Evolutionary conservation across 495 filamentous ascomycete species (phyloP).

Genomic region (Lepraria neglecta): DNA sequence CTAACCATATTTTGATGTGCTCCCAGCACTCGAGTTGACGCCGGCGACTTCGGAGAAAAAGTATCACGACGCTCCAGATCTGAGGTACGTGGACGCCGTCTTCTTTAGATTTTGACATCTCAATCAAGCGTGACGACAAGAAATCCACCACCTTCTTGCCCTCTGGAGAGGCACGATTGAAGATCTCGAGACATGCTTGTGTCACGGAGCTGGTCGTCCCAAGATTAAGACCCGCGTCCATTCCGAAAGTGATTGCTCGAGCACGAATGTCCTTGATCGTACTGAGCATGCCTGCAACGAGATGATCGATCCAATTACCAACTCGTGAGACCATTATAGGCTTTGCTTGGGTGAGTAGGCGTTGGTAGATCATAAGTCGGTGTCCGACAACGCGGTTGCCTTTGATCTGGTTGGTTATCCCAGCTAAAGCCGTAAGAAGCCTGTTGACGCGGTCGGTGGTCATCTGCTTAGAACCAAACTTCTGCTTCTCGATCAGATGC

Average conservation of each 20-base stretch:
- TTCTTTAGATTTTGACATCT: conserved; percentile 63
- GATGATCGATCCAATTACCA: conserved; percentile 66
- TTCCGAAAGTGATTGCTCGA: conserved; percentile 66
- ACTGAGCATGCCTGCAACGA: conserved; percentile 77
- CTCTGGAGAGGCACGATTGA: conserved; percentile 52
- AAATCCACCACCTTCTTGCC: conserved; percentile 56
- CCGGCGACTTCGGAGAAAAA: conserved; percentile 61
- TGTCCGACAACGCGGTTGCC: conserved; percentile 71
- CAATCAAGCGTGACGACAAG: conserved; percentile 57
- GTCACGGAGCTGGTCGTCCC: conserved; percentile 60
- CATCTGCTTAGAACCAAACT: conserved; percentile 68
- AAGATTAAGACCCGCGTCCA: conserved; percentile 55
- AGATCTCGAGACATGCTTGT: conserved; percentile 57
- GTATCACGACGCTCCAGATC: conserved; percentile 76
- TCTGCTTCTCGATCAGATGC: conserved; percentile 68
- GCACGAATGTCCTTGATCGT: conserved; percentile 65
- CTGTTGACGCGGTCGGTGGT: conserved; percentile 58
- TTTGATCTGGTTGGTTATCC: conserved; percentile 63
- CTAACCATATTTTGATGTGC: conserved; percentile 63
- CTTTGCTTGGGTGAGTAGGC: conserved; percentile 61
- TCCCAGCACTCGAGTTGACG: conserved; percentile 65
- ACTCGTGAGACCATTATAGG: conserved; percentile 56
- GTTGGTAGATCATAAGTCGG: conserved; percentile 69
- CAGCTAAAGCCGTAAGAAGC: conserved; percentile 60
- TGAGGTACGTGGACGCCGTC: conserved; percentile 65